These are phyloP conservation scores for Chaetomium tenue DNA, from an alignment of 495 filamentous ascomycete species.

Conservation along the genomic window DNA sequence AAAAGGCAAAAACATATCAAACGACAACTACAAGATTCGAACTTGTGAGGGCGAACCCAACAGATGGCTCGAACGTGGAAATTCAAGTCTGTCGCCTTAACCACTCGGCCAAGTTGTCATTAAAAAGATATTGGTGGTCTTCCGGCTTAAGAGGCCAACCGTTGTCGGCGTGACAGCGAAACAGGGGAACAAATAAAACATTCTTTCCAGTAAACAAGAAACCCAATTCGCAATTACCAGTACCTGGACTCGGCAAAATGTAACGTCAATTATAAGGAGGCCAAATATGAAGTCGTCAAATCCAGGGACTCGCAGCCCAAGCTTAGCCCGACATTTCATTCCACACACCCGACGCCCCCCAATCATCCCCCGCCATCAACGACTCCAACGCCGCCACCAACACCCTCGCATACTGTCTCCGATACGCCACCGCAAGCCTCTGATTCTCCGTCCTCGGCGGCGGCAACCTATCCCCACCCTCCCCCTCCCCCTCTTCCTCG, in stretches of 20 bases:
- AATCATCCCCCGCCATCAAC: constrained; percentile 4
- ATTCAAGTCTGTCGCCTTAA: constrained; percentile 37
- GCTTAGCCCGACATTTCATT: too few species aligned
- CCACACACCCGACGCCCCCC: not conserved
- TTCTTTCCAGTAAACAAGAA: too few species aligned
- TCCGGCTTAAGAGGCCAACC: not conserved
- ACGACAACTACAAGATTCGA: constrained; percentile 33
- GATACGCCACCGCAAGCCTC: constrained; percentile 41
- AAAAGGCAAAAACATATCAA: constrained; percentile 4
- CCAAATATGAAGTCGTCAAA: too few species aligned
- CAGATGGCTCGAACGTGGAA: constrained; percentile 28
- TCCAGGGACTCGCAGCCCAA: too few species aligned
- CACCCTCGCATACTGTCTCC: constrained; percentile 43
- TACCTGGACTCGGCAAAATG: too few species aligned
- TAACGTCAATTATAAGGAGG: too few species aligned
- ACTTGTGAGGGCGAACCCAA: constrained; percentile 35
- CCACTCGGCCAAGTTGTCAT: constrained; percentile 34
- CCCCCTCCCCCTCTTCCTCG: constrained; percentile 29
- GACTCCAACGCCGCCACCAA: constrained; percentile 26
- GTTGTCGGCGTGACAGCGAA: not conserved
- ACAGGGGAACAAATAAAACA: not conserved
- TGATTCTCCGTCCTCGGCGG: constrained; percentile 41
- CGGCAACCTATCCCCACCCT: constrained; percentile 20
- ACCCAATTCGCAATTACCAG: too few species aligned
- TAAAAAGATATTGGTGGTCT: not conserved